Evolutionary conservation across 768 basidiomycete species (phyloP).

Genomic region (Leccinum variicolor): DNA sequence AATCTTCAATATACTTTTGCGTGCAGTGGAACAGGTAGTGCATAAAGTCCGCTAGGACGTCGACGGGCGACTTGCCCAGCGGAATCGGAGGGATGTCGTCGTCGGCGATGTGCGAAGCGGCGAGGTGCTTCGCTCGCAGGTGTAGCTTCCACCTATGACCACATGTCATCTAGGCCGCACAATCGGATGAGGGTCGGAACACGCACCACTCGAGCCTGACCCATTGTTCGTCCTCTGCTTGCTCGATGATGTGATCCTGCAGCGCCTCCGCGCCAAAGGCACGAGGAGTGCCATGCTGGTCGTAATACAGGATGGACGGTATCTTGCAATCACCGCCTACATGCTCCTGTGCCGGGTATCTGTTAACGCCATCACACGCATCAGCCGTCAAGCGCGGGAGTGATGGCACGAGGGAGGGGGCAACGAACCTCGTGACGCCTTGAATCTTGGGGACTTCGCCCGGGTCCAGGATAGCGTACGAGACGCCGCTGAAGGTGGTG

Average conservation of each 20-base stretch:
- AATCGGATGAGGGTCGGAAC: background rate
- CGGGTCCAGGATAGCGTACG: constrained; percentile 41
- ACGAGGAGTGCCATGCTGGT: constrained; percentile 34
- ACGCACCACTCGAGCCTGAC: constrained; percentile 43
- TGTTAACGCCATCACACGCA: constrained; percentile 5
- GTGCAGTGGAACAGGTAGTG: constrained; percentile 44
- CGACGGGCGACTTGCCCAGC: constrained; percentile 35
- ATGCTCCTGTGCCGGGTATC: constrained; percentile 42
- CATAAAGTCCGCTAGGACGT: constrained; percentile 48
- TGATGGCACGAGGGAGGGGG: background rate
- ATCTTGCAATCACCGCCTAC: constrained; percentile 46
- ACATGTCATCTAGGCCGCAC: background rate
- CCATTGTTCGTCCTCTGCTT: constrained; percentile 45
- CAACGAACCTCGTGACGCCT: constrained; percentile 32
- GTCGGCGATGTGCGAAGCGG: constrained; percentile 29
- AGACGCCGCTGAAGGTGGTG: constrained; percentile 40
- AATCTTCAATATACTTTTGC: constrained; percentile 44
- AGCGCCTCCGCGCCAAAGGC: constrained; percentile 47
- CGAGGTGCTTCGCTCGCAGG: constrained; percentile 35
- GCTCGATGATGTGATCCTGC: constrained; percentile 36
- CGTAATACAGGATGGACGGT: constrained; percentile 48
- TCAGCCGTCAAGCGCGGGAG: constrained; percentile 1
- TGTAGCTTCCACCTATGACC: constrained; percentile 35
- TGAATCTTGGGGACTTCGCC: constrained; percentile 34
- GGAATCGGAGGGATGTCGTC: constrained; percentile 42